Conservation (phyloP, 495 filamentous ascomycete species). For the Trichocladium uniseriatum region DNA sequence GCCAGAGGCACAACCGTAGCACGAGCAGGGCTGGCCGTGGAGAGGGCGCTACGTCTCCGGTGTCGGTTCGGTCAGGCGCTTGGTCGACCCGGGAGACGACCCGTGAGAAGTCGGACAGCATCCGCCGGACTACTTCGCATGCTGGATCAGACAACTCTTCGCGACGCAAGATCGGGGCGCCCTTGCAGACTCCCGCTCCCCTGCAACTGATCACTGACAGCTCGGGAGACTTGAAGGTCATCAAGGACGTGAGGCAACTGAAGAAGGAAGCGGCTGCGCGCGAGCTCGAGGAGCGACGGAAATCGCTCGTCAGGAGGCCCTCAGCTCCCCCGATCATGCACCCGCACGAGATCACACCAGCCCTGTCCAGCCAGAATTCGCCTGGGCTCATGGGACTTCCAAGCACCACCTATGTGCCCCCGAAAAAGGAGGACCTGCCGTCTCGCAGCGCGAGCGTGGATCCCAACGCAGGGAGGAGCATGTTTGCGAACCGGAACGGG, state of each 20-base stretch:
- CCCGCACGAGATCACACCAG: constrained; percentile 52
- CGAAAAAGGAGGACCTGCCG: constrained; percentile 30
- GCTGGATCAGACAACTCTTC: constrained; percentile 6
- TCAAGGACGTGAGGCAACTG: constrained; percentile 44
- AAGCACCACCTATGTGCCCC: constrained; percentile 29
- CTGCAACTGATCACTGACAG: constrained; percentile 23
- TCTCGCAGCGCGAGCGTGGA: constrained; percentile 40
- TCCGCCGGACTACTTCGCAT: constrained; percentile 28
- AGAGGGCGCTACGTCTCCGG: constrained; percentile 14
- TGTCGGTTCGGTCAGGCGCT: constrained; percentile 11
- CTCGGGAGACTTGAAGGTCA: constrained; percentile 33
- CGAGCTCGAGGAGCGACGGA: constrained; percentile 77
- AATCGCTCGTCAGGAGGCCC: constrained; percentile 70
- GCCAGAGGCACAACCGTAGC: constrained; percentile 49
- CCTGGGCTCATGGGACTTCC: constrained; percentile 10
- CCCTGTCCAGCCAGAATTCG: constrained; percentile 14
- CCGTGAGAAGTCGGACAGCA: constrained; percentile 45
- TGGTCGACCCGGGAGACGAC: constrained; percentile 24
- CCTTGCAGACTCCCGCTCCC: constrained; percentile 24
- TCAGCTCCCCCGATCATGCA: constrained; percentile 71
- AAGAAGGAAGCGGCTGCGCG: constrained; percentile 73
- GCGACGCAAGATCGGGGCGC: constrained; percentile 11
- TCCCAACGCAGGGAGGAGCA: constrained; percentile 28
- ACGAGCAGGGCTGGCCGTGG: constrained; percentile 39
- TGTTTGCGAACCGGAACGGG: constrained; percentile 39